These are phyloP conservation scores for Fusarium chlamydosporum DNA, from an alignment of 2,329 filamentous ascomycete species.

Conservation along the genomic window DNA sequence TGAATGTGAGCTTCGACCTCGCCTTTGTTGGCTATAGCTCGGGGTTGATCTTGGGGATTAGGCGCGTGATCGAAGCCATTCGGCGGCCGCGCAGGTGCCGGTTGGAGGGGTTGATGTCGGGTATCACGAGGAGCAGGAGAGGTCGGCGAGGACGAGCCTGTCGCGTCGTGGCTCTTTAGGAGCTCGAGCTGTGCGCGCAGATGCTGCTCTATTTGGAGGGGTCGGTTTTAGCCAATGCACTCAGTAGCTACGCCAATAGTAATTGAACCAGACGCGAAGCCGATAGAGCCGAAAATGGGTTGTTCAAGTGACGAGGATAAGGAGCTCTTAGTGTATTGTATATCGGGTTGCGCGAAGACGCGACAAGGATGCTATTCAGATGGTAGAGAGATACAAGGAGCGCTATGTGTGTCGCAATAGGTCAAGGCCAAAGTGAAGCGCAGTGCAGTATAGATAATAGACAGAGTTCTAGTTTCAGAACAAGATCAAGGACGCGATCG, in stretches of 20 bases:
- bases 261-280: conserved; percentile 35
- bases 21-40: conserved; percentile 54
- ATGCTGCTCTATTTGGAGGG: conserved; percentile 56
- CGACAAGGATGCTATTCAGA: conserved; percentile 48
- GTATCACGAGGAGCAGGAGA: conserved; percentile 51
- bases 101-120: conserved; percentile 51
- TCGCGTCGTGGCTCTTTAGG: conserved; percentile 58
- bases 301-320: conserved; percentile 22
- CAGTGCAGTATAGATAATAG: conserved; percentile 26
- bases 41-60: conserved; percentile 54
- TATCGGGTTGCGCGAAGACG: conserved; percentile 39
- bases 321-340: conserved; percentile 31
- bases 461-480: conserved; percentile 25
- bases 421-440: conserved; percentile 18
- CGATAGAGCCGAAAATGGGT: conserved; percentile 27
- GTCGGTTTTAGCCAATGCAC: conserved; percentile 47
- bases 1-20: conserved; percentile 64
- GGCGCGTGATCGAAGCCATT: conserved; percentile 64
- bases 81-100: conserved; percentile 53
- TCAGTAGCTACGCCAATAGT: conserved; percentile 34
- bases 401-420: conserved; percentile 43
- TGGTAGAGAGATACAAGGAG: conserved; percentile 37
- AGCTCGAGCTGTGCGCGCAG: conserved; percentile 62
- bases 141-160: conserved; percentile 52
- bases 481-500: conserved; percentile 15